Base-by-base conservation (phyloP, 1,284 basidiomycete species). In the Cryptococcus neoformans region DNA sequence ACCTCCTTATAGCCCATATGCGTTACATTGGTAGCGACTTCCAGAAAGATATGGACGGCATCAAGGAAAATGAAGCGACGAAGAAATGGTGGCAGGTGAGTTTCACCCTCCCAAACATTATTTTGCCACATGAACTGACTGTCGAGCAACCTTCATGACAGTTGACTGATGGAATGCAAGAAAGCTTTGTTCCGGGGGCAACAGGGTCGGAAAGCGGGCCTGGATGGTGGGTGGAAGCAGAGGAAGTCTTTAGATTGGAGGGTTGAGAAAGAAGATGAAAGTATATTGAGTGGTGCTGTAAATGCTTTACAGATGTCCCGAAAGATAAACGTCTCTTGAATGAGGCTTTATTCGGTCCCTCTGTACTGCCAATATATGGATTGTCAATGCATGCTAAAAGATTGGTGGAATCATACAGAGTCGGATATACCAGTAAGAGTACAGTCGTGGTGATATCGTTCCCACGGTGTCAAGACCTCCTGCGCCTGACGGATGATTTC, bases 191-290 rank as follows among this genome's bases (percentile, higher is more conserved):
- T 8, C 79, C 83, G 2, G 87, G 83, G 16, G 87, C 88, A 2
- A 81, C 79, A 1, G 88, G 88, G 6, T 88, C 87, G 60, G 87
- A 83, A 8, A 81, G 81, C 7, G 77, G 85, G 8, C 84, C 85
- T 0, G 76, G 75, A 10, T 90, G 88, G 89, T 90, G 88, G 89
- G 79, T 80, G 66, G 81, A 82, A 38, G 74, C 83, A 60, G 83
- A 87, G 61, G 87, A 89, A 70, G 87, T 88, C 0, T 90, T 89
- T 69, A 78, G 87, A 42, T 85, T 87, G 67, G 87, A 89, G 59
- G 73, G 74, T 1, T 79, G 28, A 28, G 28, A 28, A 28, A 28
- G 28, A 28, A 28, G 4, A 28, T 28, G 28, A 28, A 3, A 28
- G 28, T 28, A 28, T 4, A 28, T 28, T 28, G 28, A 28, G 28